Conservation (phyloP, 2,329 filamentous ascomycete genomes). For the Colletotrichum magnum region DNA sequence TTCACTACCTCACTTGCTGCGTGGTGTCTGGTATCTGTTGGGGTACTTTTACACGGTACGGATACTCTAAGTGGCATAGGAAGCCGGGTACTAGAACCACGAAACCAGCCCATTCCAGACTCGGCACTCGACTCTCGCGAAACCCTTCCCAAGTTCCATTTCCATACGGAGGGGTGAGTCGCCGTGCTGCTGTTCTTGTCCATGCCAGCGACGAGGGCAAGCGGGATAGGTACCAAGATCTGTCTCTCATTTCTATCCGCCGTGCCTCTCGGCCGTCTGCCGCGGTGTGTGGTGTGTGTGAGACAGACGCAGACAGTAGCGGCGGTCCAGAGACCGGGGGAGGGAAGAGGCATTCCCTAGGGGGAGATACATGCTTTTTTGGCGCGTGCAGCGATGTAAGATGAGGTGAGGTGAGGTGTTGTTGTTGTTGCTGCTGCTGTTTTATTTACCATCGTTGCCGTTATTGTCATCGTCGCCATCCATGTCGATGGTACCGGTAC, state of each 20-base stretch:
- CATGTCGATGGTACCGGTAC: too few species aligned
- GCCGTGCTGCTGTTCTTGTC: neutral
- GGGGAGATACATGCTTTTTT: too few species aligned
- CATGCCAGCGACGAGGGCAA: constrained; percentile 7
- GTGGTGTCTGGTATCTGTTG: constrained; percentile 2
- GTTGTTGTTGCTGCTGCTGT: too few species aligned
- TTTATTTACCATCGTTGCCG: too few species aligned
- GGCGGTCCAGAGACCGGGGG: neutral
- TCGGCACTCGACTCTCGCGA: constrained; percentile 8
- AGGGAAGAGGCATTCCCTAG: too few species aligned
- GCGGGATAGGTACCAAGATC: constrained; percentile 34
- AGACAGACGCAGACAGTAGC: constrained; percentile 29
- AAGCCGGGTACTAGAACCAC: constrained; percentile 33
- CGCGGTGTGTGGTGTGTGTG: constrained; percentile 24
- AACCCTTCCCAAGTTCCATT: neutral
- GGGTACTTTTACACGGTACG: neutral
- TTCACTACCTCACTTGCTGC: too few species aligned
- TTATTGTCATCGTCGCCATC: too few species aligned
- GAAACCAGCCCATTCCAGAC: constrained; percentile 34
- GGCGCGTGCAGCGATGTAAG: too few species aligned
- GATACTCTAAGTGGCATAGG: neutral
- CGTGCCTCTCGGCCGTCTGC: constrained; percentile 28
- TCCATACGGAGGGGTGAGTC: neutral
- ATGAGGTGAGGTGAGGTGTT: too few species aligned
- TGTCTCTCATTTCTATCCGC: constrained; percentile 34